Percentiles rank a stretch among this genome's conserved stretches.
These are phyloP conservation scores for Agaricus blazei DNA, from an alignment of 768 basidiomycete genomes.

Conservation along the genomic window DNA sequence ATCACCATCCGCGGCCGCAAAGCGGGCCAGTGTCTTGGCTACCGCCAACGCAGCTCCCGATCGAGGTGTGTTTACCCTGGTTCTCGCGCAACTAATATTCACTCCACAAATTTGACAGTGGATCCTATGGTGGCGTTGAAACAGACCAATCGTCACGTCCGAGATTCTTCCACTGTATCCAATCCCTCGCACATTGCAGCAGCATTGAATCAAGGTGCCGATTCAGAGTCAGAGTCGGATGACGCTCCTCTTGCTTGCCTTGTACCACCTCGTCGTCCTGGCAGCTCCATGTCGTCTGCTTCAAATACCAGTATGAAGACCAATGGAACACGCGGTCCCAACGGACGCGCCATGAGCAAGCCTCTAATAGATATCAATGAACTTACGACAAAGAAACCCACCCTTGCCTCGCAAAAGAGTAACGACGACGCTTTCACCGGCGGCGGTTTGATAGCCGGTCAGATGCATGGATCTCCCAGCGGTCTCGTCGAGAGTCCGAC, in stretches of 20 bases:
- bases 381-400: slow-evolving; percentile 24
- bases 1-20: slow-evolving; percentile 45
- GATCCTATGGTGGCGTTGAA: slow-evolving; percentile 11
- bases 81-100: not conserved
- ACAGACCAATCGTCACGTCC: slow-evolving; percentile 19
- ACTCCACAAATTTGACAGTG: slow-evolving; percentile 2
- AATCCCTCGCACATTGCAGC: slow-evolving; percentile 13
- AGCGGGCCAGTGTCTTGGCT: slow-evolving; percentile 39
- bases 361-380: slow-evolving; percentile 50
- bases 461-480: not conserved
- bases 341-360: slow-evolving; percentile 20
- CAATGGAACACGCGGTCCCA: slow-evolving; percentile 13
- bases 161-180: slow-evolving; percentile 23
- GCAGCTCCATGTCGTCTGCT: slow-evolving; percentile 48
- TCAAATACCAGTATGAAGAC: slow-evolving; percentile 26
- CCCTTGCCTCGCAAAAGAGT: not conserved
- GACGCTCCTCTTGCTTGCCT: slow-evolving; percentile 61
- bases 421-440: slow-evolving; percentile 2
- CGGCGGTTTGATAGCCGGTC: not conserved
- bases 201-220: not conserved
- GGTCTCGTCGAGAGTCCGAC: slow-evolving; percentile 18
- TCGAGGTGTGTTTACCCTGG: slow-evolving; percentile 22
- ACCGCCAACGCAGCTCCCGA: slow-evolving; percentile 23
- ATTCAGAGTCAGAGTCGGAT: slow-evolving; percentile 26
- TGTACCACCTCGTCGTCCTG: slow-evolving; percentile 59